Percentiles rank a stretch among this genome's conserved stretches.
Evolutionary conservation across 2,329 filamentous ascomycete species (phyloP).

Genomic region (Exophiala oligosperma): DNA sequence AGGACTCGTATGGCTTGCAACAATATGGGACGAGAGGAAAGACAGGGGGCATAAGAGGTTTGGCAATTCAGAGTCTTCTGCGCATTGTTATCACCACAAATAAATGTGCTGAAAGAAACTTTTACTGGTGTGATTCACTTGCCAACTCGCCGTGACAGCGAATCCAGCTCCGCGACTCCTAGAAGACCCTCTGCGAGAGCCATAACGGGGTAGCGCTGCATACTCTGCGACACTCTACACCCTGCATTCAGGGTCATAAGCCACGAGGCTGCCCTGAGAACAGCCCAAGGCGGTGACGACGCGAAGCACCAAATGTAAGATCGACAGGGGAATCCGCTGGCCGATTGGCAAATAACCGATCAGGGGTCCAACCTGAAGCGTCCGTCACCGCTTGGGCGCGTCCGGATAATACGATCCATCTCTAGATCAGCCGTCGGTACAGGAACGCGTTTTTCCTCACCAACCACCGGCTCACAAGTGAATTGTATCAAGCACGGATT

Average conservation of each 20-base stretch:
- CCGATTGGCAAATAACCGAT: slow-evolving; percentile 14
- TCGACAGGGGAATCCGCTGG: slow-evolving; percentile 12
- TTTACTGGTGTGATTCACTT: slow-evolving; percentile 6
- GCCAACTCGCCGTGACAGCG: neutral
- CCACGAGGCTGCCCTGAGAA: slow-evolving; percentile 18
- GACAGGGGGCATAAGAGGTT: slow-evolving; percentile 7
- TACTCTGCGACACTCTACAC: slow-evolving; percentile 19
- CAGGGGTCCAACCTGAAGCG: slow-evolving; percentile 7
- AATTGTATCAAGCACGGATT: neutral
- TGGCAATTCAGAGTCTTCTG: neutral
- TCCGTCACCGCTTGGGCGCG: neutral
- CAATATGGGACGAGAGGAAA: slow-evolving; percentile 7
- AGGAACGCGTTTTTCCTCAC: slow-evolving; percentile 1
- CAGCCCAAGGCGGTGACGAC: slow-evolving; percentile 2
- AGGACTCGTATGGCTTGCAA: slow-evolving; percentile 7
- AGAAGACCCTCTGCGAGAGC: slow-evolving; percentile 11
- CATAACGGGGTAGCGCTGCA: slow-evolving; percentile 4
- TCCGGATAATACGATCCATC: neutral
- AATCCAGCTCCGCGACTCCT: neutral
- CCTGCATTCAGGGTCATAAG: slow-evolving; percentile 7
- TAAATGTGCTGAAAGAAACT: neutral
- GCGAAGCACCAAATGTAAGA: slow-evolving; percentile 19
- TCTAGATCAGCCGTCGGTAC: neutral
- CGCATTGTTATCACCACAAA: slow-evolving; percentile 1
- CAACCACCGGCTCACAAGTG: neutral